A percentile compares a stretch with the other conserved stretches of the same genome.
Evolutionary conservation across 75 land plant genomes (phyloP).

Genomic region (Sequoia sempervirens): DNA sequence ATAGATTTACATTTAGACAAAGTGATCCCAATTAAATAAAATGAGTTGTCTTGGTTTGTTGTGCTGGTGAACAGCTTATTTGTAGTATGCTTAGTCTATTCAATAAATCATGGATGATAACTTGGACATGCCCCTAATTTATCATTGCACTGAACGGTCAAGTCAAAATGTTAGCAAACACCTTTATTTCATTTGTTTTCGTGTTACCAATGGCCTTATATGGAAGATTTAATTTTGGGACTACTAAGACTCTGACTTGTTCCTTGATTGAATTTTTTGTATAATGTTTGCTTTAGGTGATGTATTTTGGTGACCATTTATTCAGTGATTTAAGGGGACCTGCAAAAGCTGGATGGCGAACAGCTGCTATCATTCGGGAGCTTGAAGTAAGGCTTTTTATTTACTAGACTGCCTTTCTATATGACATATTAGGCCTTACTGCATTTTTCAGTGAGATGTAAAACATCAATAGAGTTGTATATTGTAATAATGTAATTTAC

Average conservation of each 20-base stretch:
- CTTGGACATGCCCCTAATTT: background rate
- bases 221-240: background rate
- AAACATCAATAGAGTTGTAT: background rate
- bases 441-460: background rate
- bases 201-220: background rate
- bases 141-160: background rate
- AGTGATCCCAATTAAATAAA: background rate
- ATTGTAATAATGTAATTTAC: background rate
- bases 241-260: background rate
- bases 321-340: slow-evolving; percentile 96
- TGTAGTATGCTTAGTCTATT: background rate
- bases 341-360: slow-evolving; percentile 98
- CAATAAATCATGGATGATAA: background rate
- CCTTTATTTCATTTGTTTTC: background rate
- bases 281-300: slow-evolving; percentile 28
- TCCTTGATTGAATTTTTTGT: background rate
- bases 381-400: slow-evolving; percentile 58
- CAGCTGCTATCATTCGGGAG: slow-evolving; percentile 96
- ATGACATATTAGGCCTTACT: background rate
- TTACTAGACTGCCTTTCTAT: background rate
- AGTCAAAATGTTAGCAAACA: background rate
- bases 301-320: slow-evolving; percentile 97
- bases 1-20: background rate
- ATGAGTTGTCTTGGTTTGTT: background rate
- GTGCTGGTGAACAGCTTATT: background rate